Evolutionary conservation across 2,329 filamentous ascomycete genomes (phyloP).

Genomic region (Neophaeococcomyces aloes): DNA sequence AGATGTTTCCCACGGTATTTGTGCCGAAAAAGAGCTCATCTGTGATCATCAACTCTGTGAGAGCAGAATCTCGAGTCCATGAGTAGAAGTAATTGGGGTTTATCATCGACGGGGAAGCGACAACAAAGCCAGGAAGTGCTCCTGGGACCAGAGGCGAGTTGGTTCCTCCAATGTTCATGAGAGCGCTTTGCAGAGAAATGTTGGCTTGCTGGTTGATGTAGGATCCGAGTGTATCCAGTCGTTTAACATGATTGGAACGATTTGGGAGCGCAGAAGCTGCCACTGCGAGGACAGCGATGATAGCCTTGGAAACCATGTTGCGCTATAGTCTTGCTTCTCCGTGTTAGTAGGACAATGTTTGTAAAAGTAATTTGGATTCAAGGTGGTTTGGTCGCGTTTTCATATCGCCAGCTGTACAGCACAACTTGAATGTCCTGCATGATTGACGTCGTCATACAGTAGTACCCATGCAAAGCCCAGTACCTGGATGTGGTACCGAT

Average conservation of each 20-base stretch:
- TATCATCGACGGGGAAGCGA: constrained; percentile 47
- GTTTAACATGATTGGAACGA: constrained; percentile 2
- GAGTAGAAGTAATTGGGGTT: constrained; percentile 60
- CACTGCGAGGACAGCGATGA: constrained; percentile 4
- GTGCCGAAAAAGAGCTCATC: constrained; percentile 58
- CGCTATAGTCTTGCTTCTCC: not conserved
- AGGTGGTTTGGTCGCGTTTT: too few relatives aligned
- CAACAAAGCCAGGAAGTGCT: constrained; percentile 41
- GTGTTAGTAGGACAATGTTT: too few relatives aligned
- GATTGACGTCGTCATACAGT: too few relatives aligned
- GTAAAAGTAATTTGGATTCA: too few relatives aligned
- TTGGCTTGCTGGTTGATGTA: constrained; percentile 38
- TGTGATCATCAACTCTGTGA: constrained; percentile 58
- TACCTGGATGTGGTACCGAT: too few relatives aligned
- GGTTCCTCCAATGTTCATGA: constrained; percentile 46
- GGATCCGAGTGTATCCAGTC: constrained; percentile 19
- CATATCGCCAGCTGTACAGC: too few relatives aligned
- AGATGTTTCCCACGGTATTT: constrained; percentile 44
- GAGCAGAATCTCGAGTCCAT: constrained; percentile 66
- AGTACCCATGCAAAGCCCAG: too few relatives aligned
- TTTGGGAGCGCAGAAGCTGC: constrained; percentile 3
- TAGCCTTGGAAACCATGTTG: not conserved
- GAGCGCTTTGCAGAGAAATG: constrained; percentile 43
- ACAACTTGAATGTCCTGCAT: too few relatives aligned
- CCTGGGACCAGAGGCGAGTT: constrained; percentile 40